These are phyloP conservation scores for Plasmodium chabaudi DNA, from an alignment of 169 alveolate genomes.

Conservation along the genomic window DNA sequence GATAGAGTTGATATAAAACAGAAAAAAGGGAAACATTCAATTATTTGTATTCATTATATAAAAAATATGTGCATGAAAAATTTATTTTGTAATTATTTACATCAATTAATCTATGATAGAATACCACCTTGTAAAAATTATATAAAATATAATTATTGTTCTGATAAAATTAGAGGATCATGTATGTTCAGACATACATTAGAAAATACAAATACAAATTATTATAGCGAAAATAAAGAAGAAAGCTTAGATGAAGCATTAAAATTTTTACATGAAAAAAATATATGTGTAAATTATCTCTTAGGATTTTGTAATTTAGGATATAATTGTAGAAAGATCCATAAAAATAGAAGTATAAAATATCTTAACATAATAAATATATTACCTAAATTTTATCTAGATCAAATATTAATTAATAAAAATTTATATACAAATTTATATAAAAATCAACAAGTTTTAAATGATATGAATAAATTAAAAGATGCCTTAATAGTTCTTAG, in stretches of 20 bases:
- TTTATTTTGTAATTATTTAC: constrained; percentile 93
- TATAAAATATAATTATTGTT: constrained; percentile 88
- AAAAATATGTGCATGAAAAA: constrained; percentile 95
- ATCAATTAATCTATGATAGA: constrained; percentile 89
- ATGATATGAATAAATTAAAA: constrained; percentile 57
- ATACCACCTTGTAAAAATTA: constrained; percentile 91
- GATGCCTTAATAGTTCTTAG: constrained; percentile 61
- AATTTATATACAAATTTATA: constrained; percentile 45
- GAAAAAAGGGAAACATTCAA: constrained; percentile 90
- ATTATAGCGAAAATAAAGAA: constrained; percentile 20
- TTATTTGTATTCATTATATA: constrained; percentile 94
- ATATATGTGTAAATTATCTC: constrained; percentile 81
- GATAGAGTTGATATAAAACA: constrained; percentile 86
- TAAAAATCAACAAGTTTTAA: constrained; percentile 11
- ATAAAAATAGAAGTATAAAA: constrained; percentile 65
- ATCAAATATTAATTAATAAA: constrained; percentile 38
- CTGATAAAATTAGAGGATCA: constrained; percentile 89
- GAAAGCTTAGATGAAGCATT: constrained; percentile 56
- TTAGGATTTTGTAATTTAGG: constrained; percentile 89
- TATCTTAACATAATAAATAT: constrained; percentile 34
- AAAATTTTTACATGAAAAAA: constrained; percentile 73
- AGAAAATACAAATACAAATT: constrained; percentile 13
- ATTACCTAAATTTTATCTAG: constrained; percentile 55
- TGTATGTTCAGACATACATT: constrained; percentile 82
- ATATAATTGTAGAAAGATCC: constrained; percentile 82